Evolutionary conservation across 371 early-diverging fungal genomes (phyloP).

Genomic region (Apophysomyces variabilis): DNA sequence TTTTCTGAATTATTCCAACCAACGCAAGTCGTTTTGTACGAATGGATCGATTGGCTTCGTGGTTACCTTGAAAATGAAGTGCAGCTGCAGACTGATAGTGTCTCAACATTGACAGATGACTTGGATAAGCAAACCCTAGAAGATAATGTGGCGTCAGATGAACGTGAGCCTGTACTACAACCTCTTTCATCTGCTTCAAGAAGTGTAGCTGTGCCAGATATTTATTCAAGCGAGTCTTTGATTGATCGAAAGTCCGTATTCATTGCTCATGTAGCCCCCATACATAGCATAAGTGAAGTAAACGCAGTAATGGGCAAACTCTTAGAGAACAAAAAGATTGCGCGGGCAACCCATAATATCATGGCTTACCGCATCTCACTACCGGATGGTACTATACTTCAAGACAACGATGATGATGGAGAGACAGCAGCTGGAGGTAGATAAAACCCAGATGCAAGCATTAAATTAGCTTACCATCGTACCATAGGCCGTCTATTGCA

Average conservation of each 20-base stretch:
- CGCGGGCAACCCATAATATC: conserved; percentile 91
- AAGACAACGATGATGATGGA: conserved; percentile 86
- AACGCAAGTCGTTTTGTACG: conserved; percentile 74
- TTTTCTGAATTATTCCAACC: conserved; percentile 64
- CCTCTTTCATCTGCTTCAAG: conserved; percentile 16
- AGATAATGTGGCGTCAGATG: conserved; percentile 21
- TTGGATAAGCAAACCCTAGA: conserved; percentile 9
- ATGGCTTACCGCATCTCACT: conserved; percentile 82
- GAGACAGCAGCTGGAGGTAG: conserved; percentile 80
- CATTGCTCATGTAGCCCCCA: conserved; percentile 80
- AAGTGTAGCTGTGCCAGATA: conserved; percentile 33
- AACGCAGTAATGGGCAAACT: conserved; percentile 62
- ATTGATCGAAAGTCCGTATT: conserved; percentile 88
- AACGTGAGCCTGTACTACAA: neutral
- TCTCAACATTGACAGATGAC: conserved; percentile 10
- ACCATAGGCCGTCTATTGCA: conserved; percentile 68
- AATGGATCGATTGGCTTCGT: conserved; percentile 76
- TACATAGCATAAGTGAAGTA: conserved; percentile 64
- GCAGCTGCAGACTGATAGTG: conserved; percentile 19
- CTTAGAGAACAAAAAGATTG: conserved; percentile 75
- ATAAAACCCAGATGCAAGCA: neutral
- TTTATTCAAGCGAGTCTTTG: conserved; percentile 56
- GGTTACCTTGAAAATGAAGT: conserved; percentile 58
- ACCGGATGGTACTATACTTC: conserved; percentile 58
- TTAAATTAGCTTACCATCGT: neutral